Evolutionary conservation across 1,284 basidiomycete genomes (phyloP).

Genomic region (Puccinia polysora): DNA sequence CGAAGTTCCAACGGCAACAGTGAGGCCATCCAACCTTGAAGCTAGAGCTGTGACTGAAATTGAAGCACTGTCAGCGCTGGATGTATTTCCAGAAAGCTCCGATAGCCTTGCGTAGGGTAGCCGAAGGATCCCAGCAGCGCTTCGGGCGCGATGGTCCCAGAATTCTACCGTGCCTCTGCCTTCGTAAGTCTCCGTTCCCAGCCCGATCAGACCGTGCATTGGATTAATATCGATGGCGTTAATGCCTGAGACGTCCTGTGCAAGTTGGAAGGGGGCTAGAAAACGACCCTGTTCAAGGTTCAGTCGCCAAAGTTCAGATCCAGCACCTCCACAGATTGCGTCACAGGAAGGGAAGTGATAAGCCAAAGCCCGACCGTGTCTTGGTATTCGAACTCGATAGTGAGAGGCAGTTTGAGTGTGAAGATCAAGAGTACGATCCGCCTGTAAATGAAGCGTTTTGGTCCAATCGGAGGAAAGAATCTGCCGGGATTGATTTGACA

Average conservation of each 20-base stretch:
- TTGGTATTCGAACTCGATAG: constrained; percentile 86
- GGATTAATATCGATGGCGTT: constrained; percentile 91
- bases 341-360: constrained; percentile 84
- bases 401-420: constrained; percentile 92
- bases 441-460: constrained; percentile 93
- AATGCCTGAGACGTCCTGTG: constrained; percentile 62
- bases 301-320: constrained; percentile 82
- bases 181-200: constrained; percentile 65
- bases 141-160: constrained; percentile 88
- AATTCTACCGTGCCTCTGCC: constrained; percentile 77
- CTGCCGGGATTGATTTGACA: constrained; percentile 56
- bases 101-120: constrained; percentile 54
- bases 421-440: constrained; percentile 86
- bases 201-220: constrained; percentile 81
- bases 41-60: constrained; percentile 78
- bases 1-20: constrained; percentile 87
- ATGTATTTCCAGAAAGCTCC: constrained; percentile 55
- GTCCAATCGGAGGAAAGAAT: constrained; percentile 98
- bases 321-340: constrained; percentile 69
- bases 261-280: constrained; percentile 68
- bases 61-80: constrained; percentile 47
- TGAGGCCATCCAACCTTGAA: constrained; percentile 78
- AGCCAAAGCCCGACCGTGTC: constrained; percentile 82
- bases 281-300: constrained; percentile 92
- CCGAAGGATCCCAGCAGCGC: constrained; percentile 60